phyloP scores from a whole-genome alignment of 2,329 filamentous ascomycete species.

The Dryadomyces quercivorus region DNA sequence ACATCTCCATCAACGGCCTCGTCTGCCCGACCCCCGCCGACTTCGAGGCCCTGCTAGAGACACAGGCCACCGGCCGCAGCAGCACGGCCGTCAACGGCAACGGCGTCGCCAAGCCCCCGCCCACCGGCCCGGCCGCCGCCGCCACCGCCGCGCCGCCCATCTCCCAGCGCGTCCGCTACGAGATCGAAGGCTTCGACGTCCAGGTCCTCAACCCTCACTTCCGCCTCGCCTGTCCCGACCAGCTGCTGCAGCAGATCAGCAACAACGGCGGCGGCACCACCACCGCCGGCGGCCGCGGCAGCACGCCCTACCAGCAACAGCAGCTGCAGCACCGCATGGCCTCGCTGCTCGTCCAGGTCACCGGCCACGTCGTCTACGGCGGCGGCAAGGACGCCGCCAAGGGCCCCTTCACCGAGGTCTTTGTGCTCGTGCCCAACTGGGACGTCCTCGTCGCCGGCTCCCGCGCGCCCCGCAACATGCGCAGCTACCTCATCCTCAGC shows the following conservation, averaged over 20 bases:
- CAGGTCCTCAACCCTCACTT: constrained; percentile 66
- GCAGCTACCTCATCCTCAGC: constrained; percentile 55
- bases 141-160: not conserved
- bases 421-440: constrained; percentile 71
- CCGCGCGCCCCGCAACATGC: constrained; percentile 39
- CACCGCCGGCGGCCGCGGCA: constrained; percentile 10
- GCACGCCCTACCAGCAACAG: constrained; percentile 21
- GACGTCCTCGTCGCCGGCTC: constrained; percentile 32
- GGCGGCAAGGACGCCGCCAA: constrained; percentile 48
- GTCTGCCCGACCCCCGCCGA: constrained; percentile 47
- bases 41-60: constrained; percentile 56
- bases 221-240: constrained; percentile 40
- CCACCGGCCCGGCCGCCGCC: not conserved
- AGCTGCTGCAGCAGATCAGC: constrained; percentile 16
- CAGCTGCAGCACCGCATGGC: constrained; percentile 45
- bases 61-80: constrained; percentile 34
- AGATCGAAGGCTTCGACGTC: constrained; percentile 63
- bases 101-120: not conserved
- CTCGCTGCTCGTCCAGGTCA: constrained; percentile 60
- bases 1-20: constrained; percentile 73
- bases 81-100: constrained; percentile 3
- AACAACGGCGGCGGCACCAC: not conserved
- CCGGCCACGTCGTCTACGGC: constrained; percentile 59
- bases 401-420: constrained; percentile 66
- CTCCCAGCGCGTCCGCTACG: constrained; percentile 45